phyloP scores from a whole-genome alignment of 345 rosid genomes.

The Corchorus capsularis region DNA sequence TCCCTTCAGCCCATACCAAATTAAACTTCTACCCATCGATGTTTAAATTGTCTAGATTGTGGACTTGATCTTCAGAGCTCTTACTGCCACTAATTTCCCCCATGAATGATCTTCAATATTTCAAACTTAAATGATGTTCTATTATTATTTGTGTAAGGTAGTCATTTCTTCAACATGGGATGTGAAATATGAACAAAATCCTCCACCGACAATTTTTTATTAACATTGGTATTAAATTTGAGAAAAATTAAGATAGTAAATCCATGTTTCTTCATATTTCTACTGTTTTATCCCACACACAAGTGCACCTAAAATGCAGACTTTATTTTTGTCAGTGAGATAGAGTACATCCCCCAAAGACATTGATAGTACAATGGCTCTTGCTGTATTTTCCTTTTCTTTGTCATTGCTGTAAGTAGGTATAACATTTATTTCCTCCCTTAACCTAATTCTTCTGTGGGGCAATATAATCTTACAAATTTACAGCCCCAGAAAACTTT shows the following conservation, averaged over 20 bases:
- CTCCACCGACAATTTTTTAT: neutral
- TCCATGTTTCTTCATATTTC: neutral
- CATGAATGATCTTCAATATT: neutral
- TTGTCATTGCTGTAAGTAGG: neutral
- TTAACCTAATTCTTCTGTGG: neutral
- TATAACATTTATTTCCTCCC: neutral
- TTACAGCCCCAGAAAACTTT: neutral
- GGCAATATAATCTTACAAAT: neutral
- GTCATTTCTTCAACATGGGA: neutral
- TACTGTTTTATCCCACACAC: neutral
- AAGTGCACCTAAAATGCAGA: neutral
- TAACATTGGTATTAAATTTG: neutral
- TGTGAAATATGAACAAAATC: neutral
- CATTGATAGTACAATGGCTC: neutral
- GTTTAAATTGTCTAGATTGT: neutral
- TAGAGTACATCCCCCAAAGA: neutral
- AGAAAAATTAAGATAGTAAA: neutral
- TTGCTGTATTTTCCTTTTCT: neutral
- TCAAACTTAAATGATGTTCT: neutral
- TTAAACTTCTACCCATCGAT: neutral
- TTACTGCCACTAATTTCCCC: neutral
- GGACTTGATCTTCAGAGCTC: slow-evolving; percentile 3
- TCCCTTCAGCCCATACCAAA: neutral
- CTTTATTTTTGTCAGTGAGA: neutral
- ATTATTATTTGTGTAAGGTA: neutral